Base-by-base conservation (phyloP, 164 flowering plant genomes). In the Chimonanthus praecox region DNA sequence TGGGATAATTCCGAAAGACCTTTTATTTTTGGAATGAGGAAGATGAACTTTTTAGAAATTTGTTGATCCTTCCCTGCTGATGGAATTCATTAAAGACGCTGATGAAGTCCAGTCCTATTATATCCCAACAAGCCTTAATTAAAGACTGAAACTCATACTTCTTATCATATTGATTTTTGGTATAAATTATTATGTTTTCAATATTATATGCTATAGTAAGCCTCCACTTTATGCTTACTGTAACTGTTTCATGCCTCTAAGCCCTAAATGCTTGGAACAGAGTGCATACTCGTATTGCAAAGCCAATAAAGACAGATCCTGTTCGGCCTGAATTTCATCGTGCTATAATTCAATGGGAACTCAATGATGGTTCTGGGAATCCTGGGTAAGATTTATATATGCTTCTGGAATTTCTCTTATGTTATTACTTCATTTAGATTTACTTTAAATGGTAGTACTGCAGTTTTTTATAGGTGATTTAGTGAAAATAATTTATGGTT, bases 241-340 rank as follows among this genome's bases (percentile, higher is more conserved):
- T 63, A 64, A 72, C 58, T 63, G 33, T 9, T 47, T 63, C 58
- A 21, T 72, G 68, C 15, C 6, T 21, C 21, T 58, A 54, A 54
- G 5, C 60, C 60, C n/a, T 54, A 54, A 13, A 54, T 10, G 5
- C 60, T 8, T 10, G 78, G 45, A 48, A 44, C 83, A 92, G 97
- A 74, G 89, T 92, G 73, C 87, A 77, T 51, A 93, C 88, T 77
- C 89, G 97, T 61, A 84, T 94, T 81, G 77, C 75, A 65, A 82
- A 87, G 58, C 80, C 98, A 16, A 79, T 95, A 70, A 91, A 87
- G 84, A 75, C 90, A 44, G 92, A 89, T 83, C 80, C 85, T 61
- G 70, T 76, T 47, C 84, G 98, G 71, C 89, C 86, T 48, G 97
- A 91, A 80, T 95, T 87, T 77, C 99, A 92, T 78, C 89, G 97